These are phyloP conservation scores for Verticillium klebahnii DNA, from an alignment of 2,329 filamentous ascomycete genomes.

Conservation along the genomic window DNA sequence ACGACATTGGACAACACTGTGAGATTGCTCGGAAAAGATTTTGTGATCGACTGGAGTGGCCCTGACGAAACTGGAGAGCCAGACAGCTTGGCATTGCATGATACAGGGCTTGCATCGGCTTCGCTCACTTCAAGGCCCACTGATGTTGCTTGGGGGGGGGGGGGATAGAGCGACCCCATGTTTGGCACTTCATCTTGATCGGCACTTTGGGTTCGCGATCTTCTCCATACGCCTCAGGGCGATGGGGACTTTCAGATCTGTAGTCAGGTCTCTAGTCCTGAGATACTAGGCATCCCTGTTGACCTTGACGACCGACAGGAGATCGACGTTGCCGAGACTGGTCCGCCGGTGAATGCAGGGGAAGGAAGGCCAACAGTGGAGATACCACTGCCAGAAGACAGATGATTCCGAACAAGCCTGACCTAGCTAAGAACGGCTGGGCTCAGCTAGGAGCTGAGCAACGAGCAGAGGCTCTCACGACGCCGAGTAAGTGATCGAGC, in stretches of 20 bases:
- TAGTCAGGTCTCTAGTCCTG: neutral
- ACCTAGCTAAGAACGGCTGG: neutral
- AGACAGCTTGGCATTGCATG: neutral
- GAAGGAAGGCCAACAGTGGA: too few relatives aligned
- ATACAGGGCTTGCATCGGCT: neutral
- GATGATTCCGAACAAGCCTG: neutral
- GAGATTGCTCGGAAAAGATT: neutral
- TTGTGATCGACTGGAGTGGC: neutral
- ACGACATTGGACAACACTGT: neutral
- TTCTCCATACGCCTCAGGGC: neutral
- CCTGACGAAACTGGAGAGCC: neutral
- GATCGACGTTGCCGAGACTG: slow-evolving; percentile 1
- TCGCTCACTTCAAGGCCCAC: neutral
- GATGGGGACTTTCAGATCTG: neutral
- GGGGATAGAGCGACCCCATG: neutral
- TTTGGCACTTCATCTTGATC: neutral
- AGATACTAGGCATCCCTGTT: neutral
- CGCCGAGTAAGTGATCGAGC: neutral
- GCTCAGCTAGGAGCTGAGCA: neutral
- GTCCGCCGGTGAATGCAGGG: neutral
- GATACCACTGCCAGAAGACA: neutral
- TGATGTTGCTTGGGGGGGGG: neutral
- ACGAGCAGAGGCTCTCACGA: neutral
- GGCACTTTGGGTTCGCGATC: neutral
- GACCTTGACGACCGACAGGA: neutral